A percentile compares a stretch with the other conserved stretches of the same genome.
Conservation (phyloP, 371 early-diverging fungal species). For the Coemansia sp. region DNA sequence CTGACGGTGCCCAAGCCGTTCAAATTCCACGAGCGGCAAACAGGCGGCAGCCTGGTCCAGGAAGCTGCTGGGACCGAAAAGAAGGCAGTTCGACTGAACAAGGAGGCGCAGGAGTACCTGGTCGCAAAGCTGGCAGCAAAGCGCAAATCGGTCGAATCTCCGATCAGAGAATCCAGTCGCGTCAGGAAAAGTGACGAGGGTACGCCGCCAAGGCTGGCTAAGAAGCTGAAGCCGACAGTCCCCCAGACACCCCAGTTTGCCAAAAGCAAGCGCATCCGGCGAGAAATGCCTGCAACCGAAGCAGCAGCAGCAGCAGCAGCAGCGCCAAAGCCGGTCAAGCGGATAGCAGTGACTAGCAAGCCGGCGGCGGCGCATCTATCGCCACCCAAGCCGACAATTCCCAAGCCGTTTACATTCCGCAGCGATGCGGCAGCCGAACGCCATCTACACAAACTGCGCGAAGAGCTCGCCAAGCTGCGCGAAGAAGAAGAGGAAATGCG, state of each 20-base stretch:
- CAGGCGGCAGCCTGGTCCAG: too few relatives aligned
- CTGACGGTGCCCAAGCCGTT: constrained; percentile 45
- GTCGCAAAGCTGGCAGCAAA: constrained; percentile 17
- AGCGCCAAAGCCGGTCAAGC: constrained; percentile 5
- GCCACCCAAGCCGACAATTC: constrained; percentile 38
- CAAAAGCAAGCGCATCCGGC: constrained; percentile 42
- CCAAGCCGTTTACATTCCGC: constrained; percentile 49
- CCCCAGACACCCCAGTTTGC: constrained; percentile 50
- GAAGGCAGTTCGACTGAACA: constrained; percentile 5
- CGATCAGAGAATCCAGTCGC: not conserved
- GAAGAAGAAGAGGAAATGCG: constrained; percentile 45
- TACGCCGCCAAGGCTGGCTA: constrained; percentile 9
- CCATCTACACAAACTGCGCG: constrained; percentile 40
- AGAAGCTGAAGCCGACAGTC: constrained; percentile 27
- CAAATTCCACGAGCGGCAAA: constrained; percentile 29
- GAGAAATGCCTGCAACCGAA: not conserved
- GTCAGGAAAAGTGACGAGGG: not conserved
- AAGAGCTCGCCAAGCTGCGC: constrained; percentile 37
- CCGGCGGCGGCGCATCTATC: constrained; percentile 4
- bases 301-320: constrained; percentile 1
- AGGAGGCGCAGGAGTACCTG: constrained; percentile 19
- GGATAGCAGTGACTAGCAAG: not conserved
- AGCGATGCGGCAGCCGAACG: constrained; percentile 45
- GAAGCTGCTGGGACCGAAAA: not conserved
- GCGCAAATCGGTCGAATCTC: constrained; percentile 9